phyloP scores from a whole-genome alignment of 2,329 filamentous ascomycete genomes.

The Ophiostoma fasciatum region DNA sequence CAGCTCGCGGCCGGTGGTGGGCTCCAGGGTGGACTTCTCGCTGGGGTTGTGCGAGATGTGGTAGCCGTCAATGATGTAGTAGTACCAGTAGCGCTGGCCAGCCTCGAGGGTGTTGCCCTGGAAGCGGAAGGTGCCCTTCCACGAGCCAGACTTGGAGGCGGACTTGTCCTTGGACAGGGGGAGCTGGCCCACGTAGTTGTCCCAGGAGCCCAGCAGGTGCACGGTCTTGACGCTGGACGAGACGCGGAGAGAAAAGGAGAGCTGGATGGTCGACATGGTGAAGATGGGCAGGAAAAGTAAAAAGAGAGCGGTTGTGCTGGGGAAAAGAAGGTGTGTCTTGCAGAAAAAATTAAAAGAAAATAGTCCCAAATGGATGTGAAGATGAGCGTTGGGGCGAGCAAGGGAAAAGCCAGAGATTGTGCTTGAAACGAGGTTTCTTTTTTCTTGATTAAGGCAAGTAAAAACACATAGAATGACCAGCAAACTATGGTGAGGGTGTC shows the following conservation, averaged over 20 bases:
- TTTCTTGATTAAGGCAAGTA: constrained; percentile 17
- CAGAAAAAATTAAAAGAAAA: constrained; percentile 18
- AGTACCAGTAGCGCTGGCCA: constrained; percentile 98
- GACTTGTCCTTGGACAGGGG: constrained; percentile 80
- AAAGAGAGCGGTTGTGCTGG: constrained; percentile 13
- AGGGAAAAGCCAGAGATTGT: constrained; percentile 37
- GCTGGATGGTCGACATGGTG: constrained; percentile 80
- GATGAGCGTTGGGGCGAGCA: constrained; percentile 28
- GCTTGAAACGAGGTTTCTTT: constrained; percentile 20
- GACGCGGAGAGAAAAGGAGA: constrained; percentile 91
- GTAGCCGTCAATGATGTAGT: constrained; percentile 99
- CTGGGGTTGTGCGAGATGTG: constrained; percentile 94
- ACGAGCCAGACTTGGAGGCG: constrained; percentile 74
- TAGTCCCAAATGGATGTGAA: constrained; percentile 20
- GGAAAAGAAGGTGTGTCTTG: constrained; percentile 18
- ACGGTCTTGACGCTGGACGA: constrained; percentile 95
- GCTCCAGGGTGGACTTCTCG: constrained; percentile 77
- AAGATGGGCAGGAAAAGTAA: constrained; percentile 21
- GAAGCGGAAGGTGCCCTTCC: constrained; percentile 96
- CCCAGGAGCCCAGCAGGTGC: constrained; percentile 95
- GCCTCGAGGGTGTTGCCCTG: constrained; percentile 72
- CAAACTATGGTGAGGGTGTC: constrained; percentile 8
- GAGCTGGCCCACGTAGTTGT: constrained; percentile 89
- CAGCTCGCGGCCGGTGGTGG: constrained; percentile 89
- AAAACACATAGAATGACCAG: constrained; percentile 9